Percentiles rank a stretch among this genome's conserved stretches.
These are phyloP conservation scores for Leucoagaricus sp. DNA, from an alignment of 1,284 basidiomycete genomes.

Conservation along the genomic window DNA sequence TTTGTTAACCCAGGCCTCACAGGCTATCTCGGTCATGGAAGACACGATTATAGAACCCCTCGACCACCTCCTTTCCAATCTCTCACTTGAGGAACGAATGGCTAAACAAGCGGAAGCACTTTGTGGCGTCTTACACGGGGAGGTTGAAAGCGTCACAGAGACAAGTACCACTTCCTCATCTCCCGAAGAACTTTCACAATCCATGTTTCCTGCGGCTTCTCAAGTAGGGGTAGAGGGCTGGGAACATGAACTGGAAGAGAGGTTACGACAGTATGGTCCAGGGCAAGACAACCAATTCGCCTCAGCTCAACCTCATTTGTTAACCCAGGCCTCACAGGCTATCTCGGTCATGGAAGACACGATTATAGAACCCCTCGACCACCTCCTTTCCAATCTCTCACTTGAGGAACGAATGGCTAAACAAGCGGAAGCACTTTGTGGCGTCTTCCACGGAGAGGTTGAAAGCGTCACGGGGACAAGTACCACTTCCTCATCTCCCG, in stretches of 20 bases:
- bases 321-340: too few relatives aligned
- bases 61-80: slow-evolving; percentile 22
- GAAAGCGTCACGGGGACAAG: slow-evolving; percentile 22
- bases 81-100: slow-evolving; percentile 20
- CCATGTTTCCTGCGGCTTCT: not conserved
- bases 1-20: not conserved
- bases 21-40: slow-evolving; percentile 20
- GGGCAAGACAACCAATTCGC: not conserved
- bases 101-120: slow-evolving; percentile 26
- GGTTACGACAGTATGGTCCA: not conserved
- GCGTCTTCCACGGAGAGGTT: slow-evolving; percentile 28
- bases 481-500: not conserved
- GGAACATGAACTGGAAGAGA: not conserved
- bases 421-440: slow-evolving; percentile 27
- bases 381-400: slow-evolving; percentile 24
- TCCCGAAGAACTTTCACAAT: not conserved
- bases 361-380: slow-evolving; percentile 20
- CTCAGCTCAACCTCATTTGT: too few relatives aligned
- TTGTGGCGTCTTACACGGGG: slow-evolving; percentile 27
- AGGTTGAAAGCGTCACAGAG: slow-evolving; percentile 24
- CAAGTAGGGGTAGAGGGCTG: not conserved
- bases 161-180: slow-evolving; percentile 9
- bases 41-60: slow-evolving; percentile 19
- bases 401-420: slow-evolving; percentile 17
- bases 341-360: slow-evolving; percentile 19